Conservation (phyloP, 2,329 filamentous ascomycete species). For the Didymella sp. region DNA sequence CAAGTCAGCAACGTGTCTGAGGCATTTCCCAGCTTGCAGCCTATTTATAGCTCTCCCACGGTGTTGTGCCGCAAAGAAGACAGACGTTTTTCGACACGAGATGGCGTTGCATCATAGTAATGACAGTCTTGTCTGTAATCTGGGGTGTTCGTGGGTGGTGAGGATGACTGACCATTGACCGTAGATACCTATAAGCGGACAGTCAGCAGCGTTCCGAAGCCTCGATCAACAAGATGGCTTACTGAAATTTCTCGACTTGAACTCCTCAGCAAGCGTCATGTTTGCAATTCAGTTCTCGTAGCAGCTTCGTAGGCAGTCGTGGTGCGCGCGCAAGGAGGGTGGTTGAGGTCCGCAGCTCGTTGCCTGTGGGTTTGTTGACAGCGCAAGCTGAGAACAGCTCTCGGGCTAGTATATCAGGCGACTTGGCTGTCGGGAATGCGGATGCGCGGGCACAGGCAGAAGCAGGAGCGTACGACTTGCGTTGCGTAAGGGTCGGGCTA, state of each 20-base stretch:
- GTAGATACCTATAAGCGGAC: constrained; percentile 64
- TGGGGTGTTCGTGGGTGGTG: background rate
- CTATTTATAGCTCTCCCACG: background rate
- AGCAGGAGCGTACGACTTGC: constrained; percentile 31
- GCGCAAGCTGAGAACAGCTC: constrained; percentile 37
- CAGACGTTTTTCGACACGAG: background rate
- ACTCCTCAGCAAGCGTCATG: constrained; percentile 68
- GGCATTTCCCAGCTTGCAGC: background rate
- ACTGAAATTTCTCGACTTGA: constrained; percentile 72
- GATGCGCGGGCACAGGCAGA: constrained; percentile 7
- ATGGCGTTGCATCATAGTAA: background rate
- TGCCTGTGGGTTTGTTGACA: constrained; percentile 29
- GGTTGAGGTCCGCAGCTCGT: constrained; percentile 9
- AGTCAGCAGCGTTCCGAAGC: constrained; percentile 41
- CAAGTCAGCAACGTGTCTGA: constrained; percentile 23
- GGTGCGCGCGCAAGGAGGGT: constrained; percentile 16
- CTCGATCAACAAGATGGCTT: constrained; percentile 39
- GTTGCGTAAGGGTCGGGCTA: constrained; percentile 41
- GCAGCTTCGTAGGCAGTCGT: constrained; percentile 5
- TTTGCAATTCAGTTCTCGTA: constrained; percentile 17
- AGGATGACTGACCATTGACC: constrained; percentile 67
- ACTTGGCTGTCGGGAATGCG: constrained; percentile 18
- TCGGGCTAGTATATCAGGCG: constrained; percentile 28
- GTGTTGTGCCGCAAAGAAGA: background rate
- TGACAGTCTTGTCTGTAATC: background rate